Base-by-base conservation (phyloP, 208 protist species). In the Crithidia bombi region DNA sequence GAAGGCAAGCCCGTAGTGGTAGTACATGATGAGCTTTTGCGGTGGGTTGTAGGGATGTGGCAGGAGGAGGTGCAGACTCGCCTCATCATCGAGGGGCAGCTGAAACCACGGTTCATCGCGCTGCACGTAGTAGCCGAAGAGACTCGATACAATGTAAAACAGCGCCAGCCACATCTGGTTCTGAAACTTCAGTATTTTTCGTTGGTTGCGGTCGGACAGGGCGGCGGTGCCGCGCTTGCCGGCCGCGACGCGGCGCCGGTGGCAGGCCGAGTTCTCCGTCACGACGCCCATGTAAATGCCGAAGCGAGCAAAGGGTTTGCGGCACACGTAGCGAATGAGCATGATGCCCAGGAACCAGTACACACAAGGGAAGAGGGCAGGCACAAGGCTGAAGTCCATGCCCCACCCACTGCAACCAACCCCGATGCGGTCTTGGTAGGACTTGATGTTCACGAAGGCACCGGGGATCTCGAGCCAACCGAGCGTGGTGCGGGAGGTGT, bases 121-220 rank as follows among this genome's bases (percentile, higher is more conserved):
- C 77, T 85, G 82, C 36, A 87, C 77, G 17, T 39, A 61, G 58
- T 81, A 89, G 14, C 85, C 85, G 55, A 91, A 93, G 44, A 69
- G 43, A 33, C 74, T 74, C 23, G 84, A 89, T 11, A 54, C 66
- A 14, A 78, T 68, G 70, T 93, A 93, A 73, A 81, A 91, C 7
- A 82, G 21, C 36, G 76, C 47, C 17, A 93, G 75, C 88, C 85
- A 93, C n/a, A 85, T 14, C 61, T 93, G 88, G 46, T 87, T 88
- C 61, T 89, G 81, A 54, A 93, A 93, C 69, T 91, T 93, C 28
- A 78, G 59, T 41, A 90, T 59, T 32, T 81, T 81, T 19, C 71
- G 51, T 39, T 75, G 75, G 46, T 78, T 79, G 15, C 32, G 55
- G 32, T 6, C 50, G 12, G 82, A 83, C 49, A 81, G 69, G 52